phyloP scores from a whole-genome alignment of 2,329 filamentous ascomycete genomes.

The Calonectria pseudoreteaudii region DNA sequence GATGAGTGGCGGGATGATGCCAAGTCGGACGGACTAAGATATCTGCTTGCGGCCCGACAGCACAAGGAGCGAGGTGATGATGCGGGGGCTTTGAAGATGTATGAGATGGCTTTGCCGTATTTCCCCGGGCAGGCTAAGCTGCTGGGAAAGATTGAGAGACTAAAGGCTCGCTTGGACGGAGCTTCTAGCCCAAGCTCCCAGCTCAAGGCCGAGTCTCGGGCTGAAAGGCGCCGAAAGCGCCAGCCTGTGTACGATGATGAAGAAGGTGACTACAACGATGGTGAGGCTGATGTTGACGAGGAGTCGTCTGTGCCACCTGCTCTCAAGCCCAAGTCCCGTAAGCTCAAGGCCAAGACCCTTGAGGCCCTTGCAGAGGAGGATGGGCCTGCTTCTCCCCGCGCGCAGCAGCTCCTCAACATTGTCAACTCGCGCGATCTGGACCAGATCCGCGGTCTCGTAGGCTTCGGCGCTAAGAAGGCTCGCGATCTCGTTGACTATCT shows the following conservation, averaged over 20 bases:
- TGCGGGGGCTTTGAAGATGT: constrained; percentile 82
- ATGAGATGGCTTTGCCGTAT: constrained; percentile 83
- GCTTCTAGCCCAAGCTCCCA: constrained; percentile 29
- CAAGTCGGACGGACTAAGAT: constrained; percentile 84
- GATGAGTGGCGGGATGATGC: constrained; percentile 74
- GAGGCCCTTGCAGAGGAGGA: constrained; percentile 54
- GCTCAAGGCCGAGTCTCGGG: constrained; percentile 33
- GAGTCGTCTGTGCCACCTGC: constrained; percentile 43
- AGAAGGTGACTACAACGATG: constrained; percentile 54
- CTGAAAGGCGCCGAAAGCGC: constrained; percentile 45
- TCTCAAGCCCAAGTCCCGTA: constrained; percentile 45
- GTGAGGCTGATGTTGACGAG: constrained; percentile 56
- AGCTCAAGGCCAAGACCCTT: constrained; percentile 47
- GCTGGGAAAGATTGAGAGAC: constrained; percentile 74
- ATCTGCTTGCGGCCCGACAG: constrained; percentile 90
- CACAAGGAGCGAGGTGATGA: constrained; percentile 88
- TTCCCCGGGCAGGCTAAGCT: constrained; percentile 89
- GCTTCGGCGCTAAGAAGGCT: constrained; percentile 80
- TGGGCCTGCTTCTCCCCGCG: constrained; percentile 63
- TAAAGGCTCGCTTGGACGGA: constrained; percentile 64
- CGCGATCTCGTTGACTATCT: constrained; percentile 68
- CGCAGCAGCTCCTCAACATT: constrained; percentile 73
- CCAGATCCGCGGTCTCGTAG: constrained; percentile 74
- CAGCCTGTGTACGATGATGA: constrained; percentile 46
- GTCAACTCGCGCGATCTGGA: constrained; percentile 78